Evolutionary conservation across 2,329 filamentous ascomycete genomes (phyloP), one percentile per base, ranked within the genome.

Genomic region (Zymoseptoria brevis): DNA sequence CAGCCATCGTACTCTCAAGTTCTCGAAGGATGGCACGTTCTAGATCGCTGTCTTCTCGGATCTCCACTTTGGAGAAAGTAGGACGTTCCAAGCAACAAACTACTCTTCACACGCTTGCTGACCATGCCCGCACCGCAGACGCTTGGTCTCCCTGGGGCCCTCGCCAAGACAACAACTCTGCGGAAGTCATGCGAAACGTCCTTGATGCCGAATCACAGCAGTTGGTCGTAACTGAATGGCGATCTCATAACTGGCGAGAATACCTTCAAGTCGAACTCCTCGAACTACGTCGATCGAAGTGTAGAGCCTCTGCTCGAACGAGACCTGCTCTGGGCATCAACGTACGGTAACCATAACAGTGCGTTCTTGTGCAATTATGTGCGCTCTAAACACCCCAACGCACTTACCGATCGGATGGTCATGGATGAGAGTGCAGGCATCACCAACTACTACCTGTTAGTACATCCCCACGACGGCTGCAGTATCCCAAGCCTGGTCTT

Each of bases 171-270:
- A 68, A 77, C 60, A 81, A 82, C 55, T 83, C 83, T 0, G 73
- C 81, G 3, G 64, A 73, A 4, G 83, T 88, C 0, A 82, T 89
- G 66, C 77, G 79, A 54, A 73, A 75, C 0, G 75, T 89, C 5
- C 77, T 90, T 1, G 76, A 83, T 41, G 72, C 70, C 0, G 86
- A 89, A 59, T 66, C 69, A 0, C 80, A 83, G 0, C 76, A 83
- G 48, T 76, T 90, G 0, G 85, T 87, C 0, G 82, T 90, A 0
- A 0, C 72, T 90, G 26, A 90, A 89, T 9, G 87, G 87, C 13
- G 87, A 90, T 65, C 76, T 90, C 3, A 85, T 88, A 57, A 87
- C 86, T 0, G 86, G 87, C 48, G 86, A 89, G 60, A 83, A 85
- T 58, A 80, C 79, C 0, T 81, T 76, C 60, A 59, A 76, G 3